A percentile compares a stretch with the other conserved stretches of the same genome.
Conservation (phyloP, 345 rosid genomes). For the Arabis hirsuta region DNA sequence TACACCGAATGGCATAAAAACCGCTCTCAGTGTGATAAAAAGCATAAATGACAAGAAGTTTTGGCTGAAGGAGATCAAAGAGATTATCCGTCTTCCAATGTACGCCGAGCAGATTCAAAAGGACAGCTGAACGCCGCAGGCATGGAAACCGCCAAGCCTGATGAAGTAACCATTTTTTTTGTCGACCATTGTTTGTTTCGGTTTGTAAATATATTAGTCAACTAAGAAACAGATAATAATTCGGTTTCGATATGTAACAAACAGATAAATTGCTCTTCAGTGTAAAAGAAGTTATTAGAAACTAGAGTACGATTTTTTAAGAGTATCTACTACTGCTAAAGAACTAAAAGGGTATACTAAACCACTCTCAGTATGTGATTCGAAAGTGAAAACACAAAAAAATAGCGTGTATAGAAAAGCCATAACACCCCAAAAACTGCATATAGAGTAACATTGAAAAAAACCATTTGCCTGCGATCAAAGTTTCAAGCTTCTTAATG, state of each 20-base stretch:
- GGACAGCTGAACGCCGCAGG: constrained; percentile 44
- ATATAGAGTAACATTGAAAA: too few species aligned
- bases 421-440: too few species aligned
- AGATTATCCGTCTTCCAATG: constrained; percentile 78
- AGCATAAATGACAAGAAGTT: constrained; percentile 71
- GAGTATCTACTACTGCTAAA: not conserved
- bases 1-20: constrained; percentile 66
- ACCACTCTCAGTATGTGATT: not conserved
- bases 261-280: not conserved
- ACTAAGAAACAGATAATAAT: not conserved
- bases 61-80: constrained; percentile 50
- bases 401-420: not conserved
- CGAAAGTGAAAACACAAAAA: not conserved
- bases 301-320: not conserved
- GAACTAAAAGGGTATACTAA: not conserved
- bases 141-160: constrained; percentile 15
- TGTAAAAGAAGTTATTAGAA: not conserved
- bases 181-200: not conserved
- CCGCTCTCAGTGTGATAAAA: constrained; percentile 69
- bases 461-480: constrained; percentile 1
- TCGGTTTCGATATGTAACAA: not conserved
- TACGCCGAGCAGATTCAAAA: constrained; percentile 70
- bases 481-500: constrained; percentile 64
- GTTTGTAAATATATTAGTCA: not conserved
- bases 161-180: constrained; percentile 5